A percentile compares a stretch with the other conserved stretches of the same genome.
phyloP scores from a whole-genome alignment of 805 yeast species.

The Candida namnaoensis region DNA sequence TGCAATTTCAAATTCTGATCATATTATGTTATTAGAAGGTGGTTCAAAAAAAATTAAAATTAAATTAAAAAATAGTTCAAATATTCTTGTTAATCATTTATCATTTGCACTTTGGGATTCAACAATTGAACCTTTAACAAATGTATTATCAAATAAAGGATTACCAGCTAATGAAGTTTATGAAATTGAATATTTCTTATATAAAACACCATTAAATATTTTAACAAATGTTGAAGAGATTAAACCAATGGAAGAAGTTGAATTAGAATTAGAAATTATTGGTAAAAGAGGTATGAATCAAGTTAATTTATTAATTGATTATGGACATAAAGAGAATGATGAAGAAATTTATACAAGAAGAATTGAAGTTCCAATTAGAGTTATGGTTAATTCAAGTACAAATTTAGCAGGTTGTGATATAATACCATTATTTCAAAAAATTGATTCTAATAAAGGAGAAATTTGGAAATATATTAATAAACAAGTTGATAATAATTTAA shows the following conservation, averaged over 20 bases:
- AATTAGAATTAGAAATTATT: conserved; percentile 45
- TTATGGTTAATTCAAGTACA: conserved; percentile 64
- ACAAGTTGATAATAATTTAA: conserved; percentile 2
- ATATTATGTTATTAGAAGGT: conserved; percentile 72
- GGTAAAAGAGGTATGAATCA: conserved; percentile 72
- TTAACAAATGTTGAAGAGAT: conserved; percentile 13
- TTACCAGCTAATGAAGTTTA: conserved; percentile 56
- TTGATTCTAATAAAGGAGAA: conserved; percentile 11
- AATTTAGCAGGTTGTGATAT: conserved; percentile 74
- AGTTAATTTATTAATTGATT: conserved; percentile 58
- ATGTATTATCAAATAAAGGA: conserved; percentile 38
- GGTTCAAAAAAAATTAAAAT: conserved; percentile 47
- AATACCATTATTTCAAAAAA: conserved; percentile 39
- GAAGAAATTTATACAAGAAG: conserved; percentile 38
- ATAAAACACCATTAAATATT: conserved; percentile 49
- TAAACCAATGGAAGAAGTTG: conserved; percentile 29
- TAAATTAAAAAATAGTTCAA: conserved; percentile 48
- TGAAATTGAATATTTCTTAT: conserved; percentile 65
- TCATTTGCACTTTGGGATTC: conserved; percentile 66
- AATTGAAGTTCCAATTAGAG: conserved; percentile 57
- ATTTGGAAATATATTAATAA: conserved; percentile 21
- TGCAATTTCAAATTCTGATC: conserved; percentile 40
- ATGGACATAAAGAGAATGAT: conserved; percentile 33
- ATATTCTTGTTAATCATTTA: conserved; percentile 44
- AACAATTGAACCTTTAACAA: conserved; percentile 53